A percentile compares a stretch with the other conserved stretches of the same genome.
Conservation (phyloP, 257 asterid genomes). For the Petunia secreta region DNA sequence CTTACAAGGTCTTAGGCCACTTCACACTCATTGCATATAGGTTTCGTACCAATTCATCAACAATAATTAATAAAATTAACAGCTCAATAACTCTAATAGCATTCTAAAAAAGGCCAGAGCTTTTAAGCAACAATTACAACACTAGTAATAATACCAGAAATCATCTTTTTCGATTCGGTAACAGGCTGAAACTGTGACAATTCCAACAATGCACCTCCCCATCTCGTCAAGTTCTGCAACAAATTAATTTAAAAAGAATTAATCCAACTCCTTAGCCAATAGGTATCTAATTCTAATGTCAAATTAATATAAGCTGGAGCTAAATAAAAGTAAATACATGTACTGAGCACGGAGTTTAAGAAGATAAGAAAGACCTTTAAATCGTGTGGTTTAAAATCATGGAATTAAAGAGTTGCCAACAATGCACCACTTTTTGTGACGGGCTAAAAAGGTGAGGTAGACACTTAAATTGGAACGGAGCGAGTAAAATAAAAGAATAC, state of each 20-base stretch:
- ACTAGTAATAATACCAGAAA: constrained; percentile 50
- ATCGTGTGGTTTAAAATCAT: too few relatives aligned
- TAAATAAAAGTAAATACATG: background rate
- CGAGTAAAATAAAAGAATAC: background rate
- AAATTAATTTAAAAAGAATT: constrained; percentile 21
- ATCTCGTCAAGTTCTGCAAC: constrained; percentile 78
- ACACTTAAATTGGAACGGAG: too few relatives aligned
- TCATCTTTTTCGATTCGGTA: constrained; percentile 74
- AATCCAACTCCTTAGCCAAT: background rate
- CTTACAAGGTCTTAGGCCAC: background rate
- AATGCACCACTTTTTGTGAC: too few relatives aligned
- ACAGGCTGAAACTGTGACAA: constrained; percentile 82
- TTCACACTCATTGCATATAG: background rate
- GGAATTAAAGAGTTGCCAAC: too few relatives aligned
- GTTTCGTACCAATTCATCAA: background rate
- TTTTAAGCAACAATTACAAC: background rate
- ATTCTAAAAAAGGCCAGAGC: background rate
- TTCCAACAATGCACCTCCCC: constrained; percentile 92
- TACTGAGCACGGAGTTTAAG: too few relatives aligned
- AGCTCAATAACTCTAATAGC: background rate
- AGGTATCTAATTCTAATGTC: background rate
- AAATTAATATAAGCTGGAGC: background rate
- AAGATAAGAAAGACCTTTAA: too few relatives aligned
- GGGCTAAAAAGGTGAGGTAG: background rate
- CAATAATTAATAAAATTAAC: background rate